These are phyloP conservation scores for Elsinoe fawcettii DNA, from an alignment of 2,329 filamentous ascomycete genomes.

Conservation along the genomic window DNA sequence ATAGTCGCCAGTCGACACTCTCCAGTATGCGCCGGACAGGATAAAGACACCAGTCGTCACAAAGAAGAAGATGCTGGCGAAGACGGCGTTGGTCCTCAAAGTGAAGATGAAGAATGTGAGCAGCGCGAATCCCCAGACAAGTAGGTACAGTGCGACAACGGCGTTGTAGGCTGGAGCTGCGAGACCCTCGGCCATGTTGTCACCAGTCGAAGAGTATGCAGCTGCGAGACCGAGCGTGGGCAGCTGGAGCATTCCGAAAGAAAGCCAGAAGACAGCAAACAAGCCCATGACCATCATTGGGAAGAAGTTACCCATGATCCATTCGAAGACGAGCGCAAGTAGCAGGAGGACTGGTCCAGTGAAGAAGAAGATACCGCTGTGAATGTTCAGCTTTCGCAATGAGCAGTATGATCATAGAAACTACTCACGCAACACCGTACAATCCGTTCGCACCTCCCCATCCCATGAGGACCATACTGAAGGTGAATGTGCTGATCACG, in stretches of 20 bases:
- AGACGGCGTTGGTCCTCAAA: constrained; percentile 44
- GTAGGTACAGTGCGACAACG: constrained; percentile 42
- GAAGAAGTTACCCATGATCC: constrained; percentile 47
- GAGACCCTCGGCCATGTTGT: constrained; percentile 37
- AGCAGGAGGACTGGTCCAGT: constrained; percentile 41
- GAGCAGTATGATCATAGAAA: background rate
- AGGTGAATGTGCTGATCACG: constrained; percentile 35
- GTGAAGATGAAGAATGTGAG: constrained; percentile 47
- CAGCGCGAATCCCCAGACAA: constrained; percentile 48
- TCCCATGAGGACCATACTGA: constrained; percentile 34
- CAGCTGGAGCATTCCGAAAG: constrained; percentile 45
- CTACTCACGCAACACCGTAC: constrained; percentile 26
- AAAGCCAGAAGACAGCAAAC: constrained; percentile 48
- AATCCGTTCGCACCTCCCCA: constrained; percentile 34
- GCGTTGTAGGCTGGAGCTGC: constrained; percentile 42
- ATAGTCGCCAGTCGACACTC: constrained; percentile 38
- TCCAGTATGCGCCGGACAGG: constrained; percentile 44
- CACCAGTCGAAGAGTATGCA: constrained; percentile 36
- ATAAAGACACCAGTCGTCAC: constrained; percentile 41
- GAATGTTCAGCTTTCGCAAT: background rate
- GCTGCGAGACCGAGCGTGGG: constrained; percentile 42
- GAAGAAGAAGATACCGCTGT: constrained; percentile 36
- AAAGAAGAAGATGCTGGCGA: constrained; percentile 43
- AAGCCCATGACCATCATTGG: constrained; percentile 46
- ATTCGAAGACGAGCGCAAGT: constrained; percentile 45